phyloP scores from a whole-genome alignment of 192 early-diverging fungal genomes.

The Paraglomus occultum region DNA sequence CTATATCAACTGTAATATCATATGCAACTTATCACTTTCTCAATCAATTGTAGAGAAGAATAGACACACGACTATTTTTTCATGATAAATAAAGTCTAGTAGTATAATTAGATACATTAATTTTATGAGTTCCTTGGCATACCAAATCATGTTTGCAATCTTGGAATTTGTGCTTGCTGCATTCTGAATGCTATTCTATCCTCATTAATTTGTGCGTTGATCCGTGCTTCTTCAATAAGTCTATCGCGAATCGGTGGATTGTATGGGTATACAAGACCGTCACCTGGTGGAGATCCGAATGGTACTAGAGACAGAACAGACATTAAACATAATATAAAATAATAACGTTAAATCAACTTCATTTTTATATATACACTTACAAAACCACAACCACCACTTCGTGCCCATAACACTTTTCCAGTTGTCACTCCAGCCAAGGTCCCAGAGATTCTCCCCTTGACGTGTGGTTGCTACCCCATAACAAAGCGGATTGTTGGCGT shows the following conservation, averaged over 20 bases:
- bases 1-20: no score
- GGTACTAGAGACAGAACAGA: slow-evolving; percentile 1
- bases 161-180: slow-evolving; percentile 2
- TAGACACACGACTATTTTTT: no score
- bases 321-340: neutral
- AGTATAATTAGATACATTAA: no score
- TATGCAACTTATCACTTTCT: no score
- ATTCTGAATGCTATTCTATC: slow-evolving; percentile 20
- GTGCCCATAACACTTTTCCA: slow-evolving; percentile 52
- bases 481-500: slow-evolving; percentile 25
- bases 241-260: neutral
- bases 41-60: no score
- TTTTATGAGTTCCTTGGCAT: no score
- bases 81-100: no score
- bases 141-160: no score
- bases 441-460: slow-evolving; percentile 43
- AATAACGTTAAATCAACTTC: neutral
- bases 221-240: slow-evolving; percentile 1
- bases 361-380: slow-evolving; percentile 34
- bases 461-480: slow-evolving; percentile 35
- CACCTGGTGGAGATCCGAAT: slow-evolving; percentile 12
- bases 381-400: slow-evolving; percentile 49
- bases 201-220: slow-evolving; percentile 18
- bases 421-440: slow-evolving; percentile 43
- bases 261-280: slow-evolving; percentile 11